Conservation (phyloP, 2,329 filamentous ascomycete species). For the Arthroderma sp. region DNA sequence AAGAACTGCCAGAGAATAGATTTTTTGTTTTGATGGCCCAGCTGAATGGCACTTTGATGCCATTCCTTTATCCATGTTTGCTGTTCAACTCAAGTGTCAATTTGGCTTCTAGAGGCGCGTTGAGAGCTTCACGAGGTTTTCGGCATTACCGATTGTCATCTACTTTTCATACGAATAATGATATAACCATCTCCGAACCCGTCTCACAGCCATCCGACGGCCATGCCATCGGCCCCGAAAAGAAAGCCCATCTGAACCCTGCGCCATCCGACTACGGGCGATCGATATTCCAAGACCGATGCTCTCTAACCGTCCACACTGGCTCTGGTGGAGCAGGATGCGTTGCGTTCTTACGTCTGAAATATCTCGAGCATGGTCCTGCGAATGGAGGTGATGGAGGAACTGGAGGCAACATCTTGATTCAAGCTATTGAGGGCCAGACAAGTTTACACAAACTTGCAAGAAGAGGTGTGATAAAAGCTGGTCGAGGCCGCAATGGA, state of each 20-base stretch:
- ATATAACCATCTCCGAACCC: background rate
- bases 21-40: constrained; percentile 9
- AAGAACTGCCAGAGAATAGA: background rate
- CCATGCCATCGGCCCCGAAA: constrained; percentile 2
- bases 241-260: constrained; percentile 58
- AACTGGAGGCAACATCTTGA: constrained; percentile 81
- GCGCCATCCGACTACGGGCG: constrained; percentile 70
- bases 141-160: constrained; percentile 9
- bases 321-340: constrained; percentile 83
- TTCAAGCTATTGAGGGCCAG: constrained; percentile 82
- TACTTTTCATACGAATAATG: background rate
- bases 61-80: constrained; percentile 26
- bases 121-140: constrained; percentile 12
- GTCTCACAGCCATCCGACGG: constrained; percentile 4
- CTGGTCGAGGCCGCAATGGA: constrained; percentile 35
- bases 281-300: constrained; percentile 77
- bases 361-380: constrained; percentile 76
- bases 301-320: constrained; percentile 62
- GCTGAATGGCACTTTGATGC: constrained; percentile 18
- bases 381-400: constrained; percentile 93
- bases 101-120: constrained; percentile 5
- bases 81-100: constrained; percentile 12
- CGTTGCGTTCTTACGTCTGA: constrained; percentile 85
- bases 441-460: constrained; percentile 89
- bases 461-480: constrained; percentile 51